A percentile compares a stretch with the other conserved stretches of the same genome.
phyloP scores from a whole-genome alignment of 2,329 filamentous ascomycete species.

The Cladosporium sp. region DNA sequence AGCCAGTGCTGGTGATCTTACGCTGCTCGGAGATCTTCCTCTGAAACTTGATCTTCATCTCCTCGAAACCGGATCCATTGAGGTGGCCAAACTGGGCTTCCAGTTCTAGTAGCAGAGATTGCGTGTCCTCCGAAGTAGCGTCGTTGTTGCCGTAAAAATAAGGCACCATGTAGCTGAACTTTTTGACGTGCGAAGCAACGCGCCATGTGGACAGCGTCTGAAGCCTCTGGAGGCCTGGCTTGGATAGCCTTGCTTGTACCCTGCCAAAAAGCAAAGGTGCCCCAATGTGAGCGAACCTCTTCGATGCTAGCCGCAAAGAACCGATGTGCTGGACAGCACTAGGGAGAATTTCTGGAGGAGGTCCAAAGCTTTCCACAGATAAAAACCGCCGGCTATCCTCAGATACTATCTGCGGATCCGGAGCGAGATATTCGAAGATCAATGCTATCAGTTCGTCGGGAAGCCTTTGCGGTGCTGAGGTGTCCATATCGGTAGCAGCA shows the following conservation, averaged over 20 bases:
- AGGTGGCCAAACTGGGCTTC: constrained; percentile 37
- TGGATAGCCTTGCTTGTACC: constrained; percentile 54
- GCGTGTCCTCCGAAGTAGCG: constrained; percentile 28
- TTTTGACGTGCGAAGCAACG: constrained; percentile 56
- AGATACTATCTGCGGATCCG: constrained; percentile 52
- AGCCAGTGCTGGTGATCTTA: constrained; percentile 50
- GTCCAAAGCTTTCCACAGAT: constrained; percentile 54
- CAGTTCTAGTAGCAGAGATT: constrained; percentile 27
- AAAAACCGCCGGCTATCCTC: constrained; percentile 53
- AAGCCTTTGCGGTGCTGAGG: constrained; percentile 30
- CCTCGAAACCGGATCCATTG: constrained; percentile 34
- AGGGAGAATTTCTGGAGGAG: constrained; percentile 43
- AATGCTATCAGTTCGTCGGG: constrained; percentile 53
- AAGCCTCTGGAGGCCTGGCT: constrained; percentile 50
- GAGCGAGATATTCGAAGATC: constrained; percentile 54
- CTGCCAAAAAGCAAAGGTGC: constrained; percentile 53
- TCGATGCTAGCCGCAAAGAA: constrained; percentile 51
- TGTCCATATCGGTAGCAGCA: constrained; percentile 27
- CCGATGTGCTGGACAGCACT: constrained; percentile 48
- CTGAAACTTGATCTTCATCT: constrained; percentile 39
- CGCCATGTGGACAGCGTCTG: constrained; percentile 52
- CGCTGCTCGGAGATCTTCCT: constrained; percentile 52
- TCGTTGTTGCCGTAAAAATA: constrained; percentile 61
- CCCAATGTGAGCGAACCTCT: constrained; percentile 52
- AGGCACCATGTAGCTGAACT: constrained; percentile 62